Base-by-base conservation (phyloP, 495 filamentous ascomycete species). In the Neurospora sp. region DNA sequence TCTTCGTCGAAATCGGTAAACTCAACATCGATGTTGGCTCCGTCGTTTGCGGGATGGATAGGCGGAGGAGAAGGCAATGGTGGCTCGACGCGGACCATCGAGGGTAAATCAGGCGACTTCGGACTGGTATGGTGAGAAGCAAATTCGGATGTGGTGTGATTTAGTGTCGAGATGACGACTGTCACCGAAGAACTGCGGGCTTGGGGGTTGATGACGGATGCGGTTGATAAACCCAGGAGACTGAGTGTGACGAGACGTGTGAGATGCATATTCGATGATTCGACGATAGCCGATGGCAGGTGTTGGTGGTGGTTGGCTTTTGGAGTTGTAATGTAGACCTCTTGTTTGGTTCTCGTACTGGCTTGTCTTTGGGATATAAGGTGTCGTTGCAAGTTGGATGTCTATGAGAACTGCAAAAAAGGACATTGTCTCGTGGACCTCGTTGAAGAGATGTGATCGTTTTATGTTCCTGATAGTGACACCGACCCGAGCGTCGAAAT, bases 231-330 rank as follows among this genome's bases (percentile, higher is more conserved):
- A 4, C 54, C 28, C 28, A 62, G 13, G 15, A 62, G 2, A 15
- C 5, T 0, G 7, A 66, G 54, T 4, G 15, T 19, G 54, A 66
- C 0, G 2, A 62, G 28, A 9, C 0, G 28, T 19, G 28, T 34
- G 15, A 66, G 54, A 34, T 15, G 28, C 54, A 66, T 66, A 0
- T 9, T 66, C 10, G 54, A 34, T 24, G 21, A 2, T 31, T 59
- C 0, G 21, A 3, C 1, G 45, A 28, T 0, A 11, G 0, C n/a
- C 0, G 21, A 2, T 11, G 9, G n/a, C 4, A 5, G 21, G 21
- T 54, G 4, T 54, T 24, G 10, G 0, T 54, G n/a, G 3, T 19
- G n/a, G 19, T 43, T 43, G 42, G 3, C 19, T n/a, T 2, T 43
- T 1, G 19, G 42, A 9, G 19, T 9, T 8, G 8, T 42, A 43